A percentile compares a stretch with the other conserved stretches of the same genome.
Conservation (phyloP, 495 filamentous ascomycete genomes). For the Lophiotrema nucula region DNA sequence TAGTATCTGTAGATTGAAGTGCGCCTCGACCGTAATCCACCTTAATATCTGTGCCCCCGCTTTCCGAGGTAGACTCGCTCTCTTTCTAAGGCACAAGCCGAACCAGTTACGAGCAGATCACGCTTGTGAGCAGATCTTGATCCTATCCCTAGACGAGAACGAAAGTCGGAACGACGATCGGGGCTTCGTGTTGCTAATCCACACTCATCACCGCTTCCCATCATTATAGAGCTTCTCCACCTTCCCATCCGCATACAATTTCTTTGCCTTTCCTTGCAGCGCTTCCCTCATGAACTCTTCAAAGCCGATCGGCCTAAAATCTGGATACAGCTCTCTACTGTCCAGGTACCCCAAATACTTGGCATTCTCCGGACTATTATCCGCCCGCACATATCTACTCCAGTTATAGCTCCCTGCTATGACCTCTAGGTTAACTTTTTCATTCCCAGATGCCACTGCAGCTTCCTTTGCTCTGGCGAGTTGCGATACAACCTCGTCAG, state of each 20-base stretch:
- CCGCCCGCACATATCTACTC: slow-evolving; percentile 54
- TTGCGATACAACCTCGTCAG: not conserved
- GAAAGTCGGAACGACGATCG: too few relatives aligned
- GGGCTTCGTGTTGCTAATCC: too few relatives aligned
- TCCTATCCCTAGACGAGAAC: too few relatives aligned
- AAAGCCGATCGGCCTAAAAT: slow-evolving; percentile 24
- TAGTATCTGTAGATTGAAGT: too few relatives aligned
- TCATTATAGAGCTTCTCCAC: too few relatives aligned
- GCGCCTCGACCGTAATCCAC: too few relatives aligned
- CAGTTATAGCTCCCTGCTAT: not conserved
- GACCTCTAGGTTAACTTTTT: not conserved
- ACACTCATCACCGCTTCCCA: too few relatives aligned
- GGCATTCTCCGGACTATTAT: slow-evolving; percentile 58
- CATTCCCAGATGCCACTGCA: not conserved
- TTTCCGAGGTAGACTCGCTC: too few relatives aligned
- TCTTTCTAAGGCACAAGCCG: too few relatives aligned
- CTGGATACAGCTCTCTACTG: slow-evolving; percentile 57
- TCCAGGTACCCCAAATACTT: slow-evolving; percentile 60
- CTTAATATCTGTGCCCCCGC: too few relatives aligned
- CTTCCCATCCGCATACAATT: slow-evolving; percentile 5
- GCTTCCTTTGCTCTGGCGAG: not conserved
- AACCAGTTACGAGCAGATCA: too few relatives aligned
- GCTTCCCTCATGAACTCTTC: slow-evolving; percentile 2
- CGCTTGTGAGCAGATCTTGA: too few relatives aligned
- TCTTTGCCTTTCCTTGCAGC: slow-evolving; percentile 2